These are phyloP conservation scores for Trametes maxima DNA, from an alignment of 768 basidiomycete genomes.

Conservation along the genomic window DNA sequence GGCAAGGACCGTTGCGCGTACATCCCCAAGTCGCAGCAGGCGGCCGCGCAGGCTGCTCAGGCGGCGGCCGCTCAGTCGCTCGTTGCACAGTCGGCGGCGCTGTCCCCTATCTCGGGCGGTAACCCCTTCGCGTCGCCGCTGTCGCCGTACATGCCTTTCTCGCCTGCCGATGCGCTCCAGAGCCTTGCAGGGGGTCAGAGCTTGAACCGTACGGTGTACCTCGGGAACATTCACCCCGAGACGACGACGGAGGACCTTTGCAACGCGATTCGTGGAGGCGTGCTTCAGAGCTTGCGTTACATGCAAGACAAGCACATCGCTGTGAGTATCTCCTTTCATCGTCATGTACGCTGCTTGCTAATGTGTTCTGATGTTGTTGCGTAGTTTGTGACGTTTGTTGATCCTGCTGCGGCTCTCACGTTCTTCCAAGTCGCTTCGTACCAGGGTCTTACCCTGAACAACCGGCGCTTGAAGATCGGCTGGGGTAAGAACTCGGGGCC, in stretches of 20 bases:
- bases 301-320: slow-evolving; percentile 98
- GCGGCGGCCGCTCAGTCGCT: slow-evolving; percentile 83
- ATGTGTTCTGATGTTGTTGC: not conserved
- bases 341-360: not conserved
- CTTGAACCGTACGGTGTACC: slow-evolving; percentile 91
- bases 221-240: slow-evolving; percentile 97
- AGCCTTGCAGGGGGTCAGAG: slow-evolving; percentile 55
- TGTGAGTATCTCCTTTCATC: slow-evolving; percentile 48
- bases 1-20: slow-evolving; percentile 99
- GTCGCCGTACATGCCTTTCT: slow-evolving; percentile 42
- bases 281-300: slow-evolving; percentile 91
- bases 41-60: slow-evolving; percentile 82
- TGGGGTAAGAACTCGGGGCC: slow-evolving; percentile 98
- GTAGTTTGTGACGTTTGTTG: slow-evolving; percentile 95
- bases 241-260: slow-evolving; percentile 94
- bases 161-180: slow-evolving; percentile 46
- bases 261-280: slow-evolving; percentile 95
- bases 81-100: slow-evolving; percentile 51
- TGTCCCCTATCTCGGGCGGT: slow-evolving; percentile 34
- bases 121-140: slow-evolving; percentile 32
- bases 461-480: slow-evolving; percentile 92
- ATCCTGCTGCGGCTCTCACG: slow-evolving; percentile 88
- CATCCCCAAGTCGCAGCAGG: slow-evolving; percentile 94
- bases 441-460: slow-evolving; percentile 89
- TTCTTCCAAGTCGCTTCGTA: slow-evolving; percentile 93